Conservation (phyloP, 768 basidiomycete species). For the Trametes punicea region DNA sequence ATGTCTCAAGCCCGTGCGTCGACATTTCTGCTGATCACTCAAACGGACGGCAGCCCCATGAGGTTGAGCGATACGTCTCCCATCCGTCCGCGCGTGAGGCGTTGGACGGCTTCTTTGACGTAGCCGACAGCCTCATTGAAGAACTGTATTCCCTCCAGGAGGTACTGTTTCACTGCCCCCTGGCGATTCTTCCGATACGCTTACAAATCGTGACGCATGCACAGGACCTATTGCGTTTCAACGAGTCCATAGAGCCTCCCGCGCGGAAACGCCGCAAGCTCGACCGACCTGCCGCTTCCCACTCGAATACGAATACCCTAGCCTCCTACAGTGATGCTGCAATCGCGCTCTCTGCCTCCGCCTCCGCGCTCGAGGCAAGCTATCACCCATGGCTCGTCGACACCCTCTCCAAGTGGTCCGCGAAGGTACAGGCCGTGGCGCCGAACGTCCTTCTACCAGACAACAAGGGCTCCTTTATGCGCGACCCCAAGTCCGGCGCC, state of each 20-base stretch:
- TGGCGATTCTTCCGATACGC: not conserved
- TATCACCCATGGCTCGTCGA: conserved; percentile 72
- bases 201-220: not conserved
- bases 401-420: conserved; percentile 91
- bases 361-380: conserved; percentile 31
- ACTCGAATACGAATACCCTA: conserved; percentile 34
- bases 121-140: conserved; percentile 58
- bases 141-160: conserved; percentile 69
- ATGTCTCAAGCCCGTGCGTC: conserved; percentile 29
- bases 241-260: conserved; percentile 46
- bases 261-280: conserved; percentile 57
- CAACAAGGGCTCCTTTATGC: conserved; percentile 66
- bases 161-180: conserved; percentile 35
- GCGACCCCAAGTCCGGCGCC: conserved; percentile 18
- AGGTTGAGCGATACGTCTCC: conserved; percentile 28
- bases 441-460: conserved; percentile 70
- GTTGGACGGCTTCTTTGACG: conserved; percentile 52
- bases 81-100: conserved; percentile 42
- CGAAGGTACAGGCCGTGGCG: conserved; percentile 91
- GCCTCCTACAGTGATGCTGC: conserved; percentile 21
- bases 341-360: conserved; percentile 30
- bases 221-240: conserved; percentile 31
- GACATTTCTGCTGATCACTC: no score
- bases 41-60: conserved; percentile 34
- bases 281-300: conserved; percentile 35